Base-by-base conservation (phyloP, 2,329 filamentous ascomycete species). In the Catunica adiposa region DNA sequence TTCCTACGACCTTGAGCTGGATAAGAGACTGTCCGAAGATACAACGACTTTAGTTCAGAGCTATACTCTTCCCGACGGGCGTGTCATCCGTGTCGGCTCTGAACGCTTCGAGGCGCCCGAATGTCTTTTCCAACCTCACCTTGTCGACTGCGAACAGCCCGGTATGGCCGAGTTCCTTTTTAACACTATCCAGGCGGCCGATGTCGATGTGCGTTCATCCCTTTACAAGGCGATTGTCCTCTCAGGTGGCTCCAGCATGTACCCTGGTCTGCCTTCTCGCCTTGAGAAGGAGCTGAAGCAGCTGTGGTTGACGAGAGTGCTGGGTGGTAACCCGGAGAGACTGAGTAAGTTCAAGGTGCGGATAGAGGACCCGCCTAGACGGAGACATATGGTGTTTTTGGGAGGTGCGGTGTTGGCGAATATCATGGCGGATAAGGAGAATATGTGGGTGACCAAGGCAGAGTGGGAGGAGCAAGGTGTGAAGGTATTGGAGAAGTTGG, bases 221-320 rank as follows among this genome's bases (percentile, higher is more conserved):
- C 76, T 98, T 59, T 98, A 92, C 79, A 96, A 95, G 75, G 92
- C 92, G 11, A 90, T 98, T 64, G 92, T 98, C 59, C 78, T 98
- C 55, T 96, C 89, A 44, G 92, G 92, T 62, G 92, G 92, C 62
- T 94, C 86, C 75, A 94, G 87, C 81, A 98, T 98, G 92, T 98
- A 98, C 70, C 92, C 92, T 0, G 92, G 92, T 59, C 76, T 98
- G 62, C 92, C 92, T 3, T 95, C 88, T 59, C 80, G 92, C 61
- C 72, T 98, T 70, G 92, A 98, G 73, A 98, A 98, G 78, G 92
- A 98, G 71, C 73, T 98, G 64, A 98, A 98, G 77, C 92, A 98
- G 74, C 73, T 98, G 63, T 98, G 92, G 92, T 79, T 98, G 61
- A 96, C 90, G 55, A 83, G 84, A 61, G 89, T 96, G 46, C 74